These are phyloP conservation scores for Fagopyrum homotropicum DNA, from an alignment of 148 eudicot species.

Conservation along the genomic window DNA sequence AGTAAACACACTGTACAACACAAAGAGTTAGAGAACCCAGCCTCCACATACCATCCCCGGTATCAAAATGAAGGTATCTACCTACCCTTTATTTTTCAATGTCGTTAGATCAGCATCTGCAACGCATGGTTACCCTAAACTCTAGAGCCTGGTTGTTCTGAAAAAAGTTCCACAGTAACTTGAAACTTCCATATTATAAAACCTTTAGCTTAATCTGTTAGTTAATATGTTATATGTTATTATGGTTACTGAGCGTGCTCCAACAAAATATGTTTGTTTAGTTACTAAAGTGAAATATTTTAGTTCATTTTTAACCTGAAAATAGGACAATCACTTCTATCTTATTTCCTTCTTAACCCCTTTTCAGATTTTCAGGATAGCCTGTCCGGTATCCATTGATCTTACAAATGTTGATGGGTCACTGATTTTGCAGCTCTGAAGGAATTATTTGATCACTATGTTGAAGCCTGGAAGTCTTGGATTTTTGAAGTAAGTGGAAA, in stretches of 20 bases:
- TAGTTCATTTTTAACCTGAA: too few species aligned
- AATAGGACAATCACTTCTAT: too few species aligned
- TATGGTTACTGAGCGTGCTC: too few species aligned
- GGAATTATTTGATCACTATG: conserved; percentile 73
- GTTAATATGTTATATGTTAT: too few species aligned
- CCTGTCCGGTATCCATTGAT: background rate
- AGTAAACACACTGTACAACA: conserved; percentile 28
- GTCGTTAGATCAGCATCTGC: background rate
- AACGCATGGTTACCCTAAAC: background rate
- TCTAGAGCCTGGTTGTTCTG: background rate
- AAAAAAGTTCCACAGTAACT: background rate
- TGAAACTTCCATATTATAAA: background rate
- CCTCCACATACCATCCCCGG: conserved; percentile 12
- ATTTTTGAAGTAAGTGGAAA: conserved; percentile 70
- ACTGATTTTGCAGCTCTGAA: conserved; percentile 51
- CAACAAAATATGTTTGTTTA: too few species aligned
- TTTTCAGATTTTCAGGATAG: background rate
- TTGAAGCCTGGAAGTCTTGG: conserved; percentile 89
- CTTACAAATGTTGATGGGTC: conserved; percentile 2
- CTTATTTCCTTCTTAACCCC: background rate
- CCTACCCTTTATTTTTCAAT: background rate
- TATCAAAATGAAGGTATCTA: conserved; percentile 71
- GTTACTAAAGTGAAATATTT: too few species aligned
- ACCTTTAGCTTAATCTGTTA: background rate
- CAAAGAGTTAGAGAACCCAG: conserved; percentile 44